These are phyloP conservation scores for Colletotrichum incanum DNA, from an alignment of 2,329 filamentous ascomycete species.

Conservation along the genomic window DNA sequence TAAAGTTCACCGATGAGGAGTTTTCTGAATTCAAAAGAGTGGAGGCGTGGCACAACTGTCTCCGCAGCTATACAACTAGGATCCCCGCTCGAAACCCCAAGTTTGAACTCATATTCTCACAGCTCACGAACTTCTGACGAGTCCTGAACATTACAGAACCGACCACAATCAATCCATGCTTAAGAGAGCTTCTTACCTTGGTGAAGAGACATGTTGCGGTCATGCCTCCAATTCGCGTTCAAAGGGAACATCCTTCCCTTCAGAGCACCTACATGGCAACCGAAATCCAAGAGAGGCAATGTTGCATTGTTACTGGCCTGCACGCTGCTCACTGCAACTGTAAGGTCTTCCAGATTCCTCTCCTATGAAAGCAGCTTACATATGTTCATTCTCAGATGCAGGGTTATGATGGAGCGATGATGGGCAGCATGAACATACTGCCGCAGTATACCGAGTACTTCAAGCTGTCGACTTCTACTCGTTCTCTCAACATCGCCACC, in stretches of 20 bases:
- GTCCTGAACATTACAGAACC: background rate
- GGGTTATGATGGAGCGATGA: slow-evolving; percentile 26
- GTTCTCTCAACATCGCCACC: slow-evolving; percentile 27
- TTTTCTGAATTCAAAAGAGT: background rate
- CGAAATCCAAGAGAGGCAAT: slow-evolving; percentile 17
- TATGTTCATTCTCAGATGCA: background rate
- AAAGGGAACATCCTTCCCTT: slow-evolving; percentile 23
- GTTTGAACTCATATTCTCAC: background rate
- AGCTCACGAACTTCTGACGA: background rate
- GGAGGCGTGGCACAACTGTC: background rate
- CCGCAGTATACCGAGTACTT: slow-evolving; percentile 26
- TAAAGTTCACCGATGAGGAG: background rate
- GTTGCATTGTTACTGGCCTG: slow-evolving; percentile 9
- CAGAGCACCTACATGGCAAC: slow-evolving; percentile 20
- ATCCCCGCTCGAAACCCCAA: background rate
- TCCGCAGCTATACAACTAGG: background rate
- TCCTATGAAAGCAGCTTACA: background rate
- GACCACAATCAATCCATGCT: no score
- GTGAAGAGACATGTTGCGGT: slow-evolving; percentile 11
- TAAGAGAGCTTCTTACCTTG: no score
- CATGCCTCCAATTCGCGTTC: background rate
- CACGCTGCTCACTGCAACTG: slow-evolving; percentile 9
- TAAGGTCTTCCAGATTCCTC: background rate
- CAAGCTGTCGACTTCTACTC: slow-evolving; percentile 2
- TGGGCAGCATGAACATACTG: slow-evolving; percentile 32